Base-by-base conservation (phyloP, 129 eudicot genomes). In the Helichrysum umbraculigerum region DNA sequence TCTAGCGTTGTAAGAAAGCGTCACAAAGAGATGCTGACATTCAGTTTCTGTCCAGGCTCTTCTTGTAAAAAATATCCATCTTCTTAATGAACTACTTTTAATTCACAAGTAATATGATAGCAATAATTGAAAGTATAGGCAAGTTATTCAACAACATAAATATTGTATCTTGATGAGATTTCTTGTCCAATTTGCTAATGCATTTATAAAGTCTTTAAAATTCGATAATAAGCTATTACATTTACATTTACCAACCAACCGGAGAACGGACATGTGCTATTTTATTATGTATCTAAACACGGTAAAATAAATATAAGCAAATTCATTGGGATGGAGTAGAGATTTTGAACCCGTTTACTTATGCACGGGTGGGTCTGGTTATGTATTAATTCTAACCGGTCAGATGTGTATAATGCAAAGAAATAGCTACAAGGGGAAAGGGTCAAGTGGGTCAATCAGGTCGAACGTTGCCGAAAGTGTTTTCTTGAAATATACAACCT, bases 1-100 rank as follows among this genome's bases (percentile, higher is more conserved):
- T 34, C 8, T 62, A 37, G 33, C 19, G n/a, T 22, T 33, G 21
- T 34, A 66, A 33, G 50, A 34, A 66, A 65, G 16, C 10, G 14
- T 66, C 70, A 25, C 68, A 63, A 25, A 22, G 30, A 59, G 30
- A 59, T 59, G 14, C 25, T 59, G 65, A 59, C 68, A 67, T 67
- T 67, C 56, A 20, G 11, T 39, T 67, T 19, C 8, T 6, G 8
- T 67, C 17, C n/a, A 62, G 35, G n/a, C 39, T 67, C 54, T 17
- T 34, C n/a, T 67, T 37, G 16, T 67, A 65, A 15, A 6, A 59
- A 21, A 59, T 4, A 22, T 59, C 34, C 17, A 9, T 59, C 15
- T 54, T n/a, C 57, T 7, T 7, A n/a, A 4, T 20, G 9, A 12
- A 59, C 33, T 25, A 25, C 28, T 25, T 25, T 17, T 19, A 22